Evolutionary conservation across 129 eudicot species (phyloP), one percentile per base, ranked within the genome.

Genomic region (Artemisia annua): DNA sequence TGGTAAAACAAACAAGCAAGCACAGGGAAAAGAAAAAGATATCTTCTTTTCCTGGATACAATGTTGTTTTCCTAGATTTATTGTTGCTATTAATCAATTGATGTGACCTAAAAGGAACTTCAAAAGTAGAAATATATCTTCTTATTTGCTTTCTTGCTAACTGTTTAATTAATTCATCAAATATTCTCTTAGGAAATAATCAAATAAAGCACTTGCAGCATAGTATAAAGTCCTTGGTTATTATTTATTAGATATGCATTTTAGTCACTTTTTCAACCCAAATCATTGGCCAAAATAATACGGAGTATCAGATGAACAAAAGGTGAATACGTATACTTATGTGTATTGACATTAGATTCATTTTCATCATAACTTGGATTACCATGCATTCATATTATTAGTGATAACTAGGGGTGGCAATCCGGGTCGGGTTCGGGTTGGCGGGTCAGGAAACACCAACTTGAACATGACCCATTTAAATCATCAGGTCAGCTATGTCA

Each of bases 11-110:
- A 74, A 52, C 63, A 69, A 56, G 49, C 63, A n/a, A 71, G 26
- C 57, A 72, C 60, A 50, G 63, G 61, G 53, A 69, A 77, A 69
- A 77, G 75, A 48, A 69, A 77, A 77, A 69, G 63, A 44, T 75
- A 15, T 39, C 62, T 32, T 78, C 69, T 54, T 78, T 70, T 62
- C 11, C 49, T 35, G 35, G 51, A 71, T 20, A 7, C 9, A 39
- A 39, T 60, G 20, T 32, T 70, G 54, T 54, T 78, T 70, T 62
- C 11, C 35, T 35, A 57, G 59, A 71, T 20, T 64, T 26, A 8
- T 11, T 70, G 65, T 26, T 71, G 66, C 46, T 70, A 64, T 63
- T 61, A 63, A 18, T 71, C 49, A 62, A 63, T 44, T 71, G 20
- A 22, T 61, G 50, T 67, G 69, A 67, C 75, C 64, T 48, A 32